Evolutionary conservation across 495 filamentous ascomycete genomes (phyloP), one percentile per base, ranked within the genome.

Genomic region (Mycothermus thermophilus): DNA sequence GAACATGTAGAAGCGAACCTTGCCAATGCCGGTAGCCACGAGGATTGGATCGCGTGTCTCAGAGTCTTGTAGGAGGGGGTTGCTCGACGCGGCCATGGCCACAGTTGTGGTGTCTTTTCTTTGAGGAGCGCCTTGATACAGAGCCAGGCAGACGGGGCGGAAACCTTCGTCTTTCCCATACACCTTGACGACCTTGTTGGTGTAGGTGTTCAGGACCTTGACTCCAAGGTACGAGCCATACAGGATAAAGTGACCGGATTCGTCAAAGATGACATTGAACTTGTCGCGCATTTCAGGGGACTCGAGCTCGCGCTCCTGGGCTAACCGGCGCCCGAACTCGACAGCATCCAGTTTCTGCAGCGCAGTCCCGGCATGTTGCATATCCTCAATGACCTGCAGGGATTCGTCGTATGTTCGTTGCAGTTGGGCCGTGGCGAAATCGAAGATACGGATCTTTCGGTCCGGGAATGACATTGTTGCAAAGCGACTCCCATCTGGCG

Each of bases 1-100:
- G 60, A 93, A 99, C 70, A 95, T 83, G 67, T 96, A 99, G 65
- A 99, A 99, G 32, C 90, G 80, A 21, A 82, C 73, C 56, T 95
- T 99, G 42, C 77, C 81, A 16, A 78, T 75, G 1, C 81, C 87
- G 0, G 88, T 95, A 23, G 70, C 67, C 27, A 92, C 62, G 13
- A 99, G 67, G 55, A 96, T 84, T 0, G 90, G 84, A 55, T 99
- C 90, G 41, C 90, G 74, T 23, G 75, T 73, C 59, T 95, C 85
- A 12, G 90, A 83, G 60, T 95, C 90, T 47, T 85, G 80, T 11
- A 99, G 71, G 8, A 99, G 74, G 1, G 90, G 90, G 51, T 99
- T 99, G 43, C 69, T 76, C 30, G 80, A 86, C 2, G 90, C 92
- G 3, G 90, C 90, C 90, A 99, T 99, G 26, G 83, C 85, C n/a